Percentiles rank a stretch among this genome's conserved stretches.
These are phyloP conservation scores for Rubus parviflorus DNA, from an alignment of 306 rosid species.

Conservation along the genomic window DNA sequence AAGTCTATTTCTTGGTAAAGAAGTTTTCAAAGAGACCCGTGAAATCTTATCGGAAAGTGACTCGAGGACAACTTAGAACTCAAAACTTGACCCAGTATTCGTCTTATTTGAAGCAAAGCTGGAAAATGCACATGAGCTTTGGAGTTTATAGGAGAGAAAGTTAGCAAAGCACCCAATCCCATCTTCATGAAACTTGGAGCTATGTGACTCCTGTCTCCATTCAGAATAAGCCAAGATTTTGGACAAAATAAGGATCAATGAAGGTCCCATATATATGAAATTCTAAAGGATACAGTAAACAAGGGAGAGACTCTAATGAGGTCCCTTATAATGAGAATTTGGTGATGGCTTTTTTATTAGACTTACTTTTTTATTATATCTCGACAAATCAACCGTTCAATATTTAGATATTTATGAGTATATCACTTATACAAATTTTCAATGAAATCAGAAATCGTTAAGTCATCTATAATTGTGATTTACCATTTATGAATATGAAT, in stretches of 20 bases:
- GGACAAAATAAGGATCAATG: not conserved
- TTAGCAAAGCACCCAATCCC: not conserved
- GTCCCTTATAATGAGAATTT: too few relatives aligned
- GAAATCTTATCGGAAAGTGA: not conserved
- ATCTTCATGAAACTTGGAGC: not conserved
- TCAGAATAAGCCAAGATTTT: not conserved
- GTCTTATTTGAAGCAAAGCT: not conserved
- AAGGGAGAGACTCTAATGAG: too few relatives aligned
- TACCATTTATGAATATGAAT: too few relatives aligned
- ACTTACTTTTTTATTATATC: too few relatives aligned
- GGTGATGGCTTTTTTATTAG: too few relatives aligned
- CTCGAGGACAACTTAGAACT: not conserved
- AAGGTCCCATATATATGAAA: not conserved
- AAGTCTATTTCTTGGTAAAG: not conserved
- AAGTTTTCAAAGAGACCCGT: not conserved
- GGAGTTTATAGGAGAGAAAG: not conserved
- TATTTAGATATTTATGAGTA: too few relatives aligned
- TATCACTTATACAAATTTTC: too few relatives aligned
- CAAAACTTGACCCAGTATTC: conserved; percentile 3
- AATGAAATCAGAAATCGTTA: too few relatives aligned
- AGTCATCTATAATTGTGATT: too few relatives aligned
- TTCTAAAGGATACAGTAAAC: too few relatives aligned
- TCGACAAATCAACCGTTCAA: too few relatives aligned
- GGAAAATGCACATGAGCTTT: not conserved
- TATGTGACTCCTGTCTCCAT: not conserved